Base-by-base conservation (phyloP, 495 filamentous ascomycete genomes). In the Penicillium tannophilum region DNA sequence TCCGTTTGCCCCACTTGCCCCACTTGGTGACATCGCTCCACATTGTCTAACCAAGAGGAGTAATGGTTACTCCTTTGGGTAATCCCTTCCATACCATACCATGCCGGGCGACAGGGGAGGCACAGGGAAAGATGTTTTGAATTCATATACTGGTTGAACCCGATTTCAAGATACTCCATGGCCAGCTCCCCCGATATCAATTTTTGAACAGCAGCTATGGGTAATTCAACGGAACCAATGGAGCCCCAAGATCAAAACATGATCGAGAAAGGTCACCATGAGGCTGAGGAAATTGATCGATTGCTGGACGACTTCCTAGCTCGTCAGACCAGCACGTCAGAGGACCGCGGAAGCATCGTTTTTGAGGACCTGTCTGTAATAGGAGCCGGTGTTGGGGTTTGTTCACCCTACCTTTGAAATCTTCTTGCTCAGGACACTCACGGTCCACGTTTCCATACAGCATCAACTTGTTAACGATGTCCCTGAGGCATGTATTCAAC, bases 11-110 rank as follows among this genome's bases (percentile, higher is more conserved):
- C 20, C 44, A 47, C 44, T 47, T 47, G 44, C 1, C 26, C 11
- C 11, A 12, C 9, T 24, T 11, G 20, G 44, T 47, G 44, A 19
- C 24, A 23, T 12, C 3, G 24, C 23, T 47, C 44, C 20, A 47
- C 44, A 47, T 28, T 6, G 5, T 26, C 12, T 47, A 24, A 16
- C 44, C 44, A 23, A 47, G 26, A 14, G 44, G 44, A 47, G 44
- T 47, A 47, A 47, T 26, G 4, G 19, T 47, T 47, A 26, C 44
- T 26, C 44, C 44, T 47, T 47, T 47, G 44, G 23, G 20, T 47
- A 47, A 12, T 24, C 10, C 10, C 12, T 26, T 26, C 12, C 44
- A 24, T 14, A 17, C 39, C n/a, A 17, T 12, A 7, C 11, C 42
- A 45, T 45, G 6, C 20, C 17, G n/a, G 42, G 17, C 7, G 10